A percentile compares a stretch with the other conserved stretches of the same genome.
phyloP scores from a whole-genome alignment of 768 basidiomycete species.

The Boletus rubroflammeus region DNA sequence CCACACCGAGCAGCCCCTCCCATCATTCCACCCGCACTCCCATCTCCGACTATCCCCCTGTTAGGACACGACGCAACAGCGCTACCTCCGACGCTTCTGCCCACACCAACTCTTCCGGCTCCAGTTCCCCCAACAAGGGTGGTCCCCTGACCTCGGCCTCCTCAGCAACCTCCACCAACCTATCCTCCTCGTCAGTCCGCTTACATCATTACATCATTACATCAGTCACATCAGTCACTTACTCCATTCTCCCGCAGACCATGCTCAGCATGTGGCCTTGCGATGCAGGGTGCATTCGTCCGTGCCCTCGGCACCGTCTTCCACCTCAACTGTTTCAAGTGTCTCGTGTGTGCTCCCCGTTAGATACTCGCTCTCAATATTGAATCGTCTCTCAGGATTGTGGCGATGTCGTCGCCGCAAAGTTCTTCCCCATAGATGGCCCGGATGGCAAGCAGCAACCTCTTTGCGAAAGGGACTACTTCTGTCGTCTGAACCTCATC shows the following conservation, averaged over 20 bases:
- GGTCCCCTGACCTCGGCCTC: conserved; percentile 52
- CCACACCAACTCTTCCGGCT: conserved; percentile 52
- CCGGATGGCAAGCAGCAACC: conserved; percentile 85
- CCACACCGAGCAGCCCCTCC: conserved; percentile 49
- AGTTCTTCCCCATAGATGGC: conserved; percentile 98
- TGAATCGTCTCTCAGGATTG: conserved; percentile 67
- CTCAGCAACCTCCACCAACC: conserved; percentile 48
- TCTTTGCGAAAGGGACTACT: conserved; percentile 98
- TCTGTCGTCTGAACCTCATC: conserved; percentile 91
- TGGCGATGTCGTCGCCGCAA: conserved; percentile 91
- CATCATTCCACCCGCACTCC: conserved; percentile 46
- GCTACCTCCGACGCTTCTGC: conserved; percentile 49
- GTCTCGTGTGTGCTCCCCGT: conserved; percentile 63
- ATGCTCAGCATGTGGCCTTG: conserved; percentile 74
- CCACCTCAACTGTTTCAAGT: conserved; percentile 98
- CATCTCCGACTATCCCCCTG: conserved; percentile 52
- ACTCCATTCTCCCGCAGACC: conserved; percentile 37
- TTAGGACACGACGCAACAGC: conserved; percentile 45
- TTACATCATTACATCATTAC: conserved; percentile 3
- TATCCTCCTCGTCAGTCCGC: conserved; percentile 56
- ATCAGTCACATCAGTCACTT: conserved; percentile 1
- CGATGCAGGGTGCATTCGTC: conserved; percentile 95
- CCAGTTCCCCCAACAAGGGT: conserved; percentile 37
- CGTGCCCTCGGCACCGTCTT: conserved; percentile 90
- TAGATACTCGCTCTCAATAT: neutral